These are phyloP conservation scores for Graphium sp. DNA, from an alignment of 2,329 filamentous ascomycete species.

Conservation along the genomic window DNA sequence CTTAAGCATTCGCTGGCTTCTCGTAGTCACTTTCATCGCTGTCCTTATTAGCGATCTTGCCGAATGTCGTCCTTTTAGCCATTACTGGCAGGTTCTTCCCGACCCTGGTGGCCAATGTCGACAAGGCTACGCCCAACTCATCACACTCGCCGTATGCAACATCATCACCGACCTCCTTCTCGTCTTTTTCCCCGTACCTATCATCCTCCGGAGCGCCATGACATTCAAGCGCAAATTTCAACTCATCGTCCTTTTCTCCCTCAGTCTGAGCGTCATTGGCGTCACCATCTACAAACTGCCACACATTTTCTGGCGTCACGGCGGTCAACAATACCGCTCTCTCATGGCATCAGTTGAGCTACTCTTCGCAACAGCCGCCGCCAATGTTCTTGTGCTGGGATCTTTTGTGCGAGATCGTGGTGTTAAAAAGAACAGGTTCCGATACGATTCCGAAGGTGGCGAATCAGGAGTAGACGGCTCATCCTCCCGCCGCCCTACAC, in stretches of 20 bases:
- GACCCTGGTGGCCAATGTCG: constrained; percentile 78
- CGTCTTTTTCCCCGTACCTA: constrained; percentile 75
- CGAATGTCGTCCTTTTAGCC: constrained; percentile 63
- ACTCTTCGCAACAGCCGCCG: constrained; percentile 69
- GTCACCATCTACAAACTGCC: constrained; percentile 73
- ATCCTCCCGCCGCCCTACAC: neutral
- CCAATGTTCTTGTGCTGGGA: constrained; percentile 79
- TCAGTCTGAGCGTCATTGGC: constrained; percentile 64
- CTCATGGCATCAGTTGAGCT: constrained; percentile 83
- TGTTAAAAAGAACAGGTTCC: constrained; percentile 76
- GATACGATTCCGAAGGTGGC: constrained; percentile 15
- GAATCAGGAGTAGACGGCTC: constrained; percentile 1
- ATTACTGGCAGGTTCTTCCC: constrained; percentile 71
- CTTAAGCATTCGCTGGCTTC: constrained; percentile 54
- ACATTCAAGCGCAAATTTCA: constrained; percentile 60
- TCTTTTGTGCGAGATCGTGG: constrained; percentile 86
- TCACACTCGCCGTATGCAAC: constrained; percentile 82
- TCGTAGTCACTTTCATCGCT: constrained; percentile 62
- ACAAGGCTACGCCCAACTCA: constrained; percentile 69
- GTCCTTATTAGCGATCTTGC: constrained; percentile 66
- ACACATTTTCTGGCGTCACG: constrained; percentile 51
- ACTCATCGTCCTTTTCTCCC: constrained; percentile 64
- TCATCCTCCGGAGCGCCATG: constrained; percentile 70
- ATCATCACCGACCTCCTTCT: constrained; percentile 79
- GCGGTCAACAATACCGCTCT: constrained; percentile 73